Evolutionary conservation across 2,329 filamentous ascomycete genomes (phyloP).

Genomic region (Geosmithia putterillii): DNA sequence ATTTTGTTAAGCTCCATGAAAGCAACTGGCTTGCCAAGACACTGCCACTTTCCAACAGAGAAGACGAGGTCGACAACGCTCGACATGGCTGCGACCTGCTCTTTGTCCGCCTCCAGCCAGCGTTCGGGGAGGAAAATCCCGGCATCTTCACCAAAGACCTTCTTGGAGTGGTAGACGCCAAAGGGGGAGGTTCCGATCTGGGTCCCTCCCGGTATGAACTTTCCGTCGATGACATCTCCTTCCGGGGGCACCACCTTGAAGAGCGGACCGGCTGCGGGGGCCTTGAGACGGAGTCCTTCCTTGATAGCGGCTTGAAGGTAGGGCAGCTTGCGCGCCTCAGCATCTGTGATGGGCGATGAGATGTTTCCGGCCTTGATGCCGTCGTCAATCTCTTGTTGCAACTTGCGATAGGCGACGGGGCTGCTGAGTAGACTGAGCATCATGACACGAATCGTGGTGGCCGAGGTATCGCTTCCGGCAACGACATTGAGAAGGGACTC

Average conservation of each 20-base stretch:
- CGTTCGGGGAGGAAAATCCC: slow-evolving; percentile 33
- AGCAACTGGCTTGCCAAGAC: slow-evolving; percentile 30
- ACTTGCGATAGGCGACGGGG: slow-evolving; percentile 28
- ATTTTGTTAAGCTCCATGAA: slow-evolving; percentile 30
- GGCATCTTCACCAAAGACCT: slow-evolving; percentile 24
- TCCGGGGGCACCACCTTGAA: slow-evolving; percentile 17
- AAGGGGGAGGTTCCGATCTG: slow-evolving; percentile 29
- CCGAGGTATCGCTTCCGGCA: slow-evolving; percentile 26
- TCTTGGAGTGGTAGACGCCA: slow-evolving; percentile 23
- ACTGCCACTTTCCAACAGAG: slow-evolving; percentile 27
- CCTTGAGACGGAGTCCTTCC: slow-evolving; percentile 28
- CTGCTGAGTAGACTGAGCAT: slow-evolving; percentile 39
- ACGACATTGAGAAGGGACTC: slow-evolving; percentile 21
- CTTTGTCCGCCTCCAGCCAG: slow-evolving; percentile 27
- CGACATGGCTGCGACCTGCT: slow-evolving; percentile 19
- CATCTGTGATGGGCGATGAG: slow-evolving; percentile 16
- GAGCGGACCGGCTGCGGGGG: slow-evolving; percentile 22
- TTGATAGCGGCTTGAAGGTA: slow-evolving; percentile 37
- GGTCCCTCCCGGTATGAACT: slow-evolving; percentile 31
- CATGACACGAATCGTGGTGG: slow-evolving; percentile 38
- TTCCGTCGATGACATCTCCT: slow-evolving; percentile 18
- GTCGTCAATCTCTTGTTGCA: slow-evolving; percentile 21
- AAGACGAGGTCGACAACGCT: slow-evolving; percentile 29
- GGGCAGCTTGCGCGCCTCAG: slow-evolving; percentile 20
- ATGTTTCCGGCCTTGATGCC: slow-evolving; percentile 11